Evolutionary conservation across 306 rosid genomes (phyloP).

Genomic region (Gillenia trifoliata): DNA sequence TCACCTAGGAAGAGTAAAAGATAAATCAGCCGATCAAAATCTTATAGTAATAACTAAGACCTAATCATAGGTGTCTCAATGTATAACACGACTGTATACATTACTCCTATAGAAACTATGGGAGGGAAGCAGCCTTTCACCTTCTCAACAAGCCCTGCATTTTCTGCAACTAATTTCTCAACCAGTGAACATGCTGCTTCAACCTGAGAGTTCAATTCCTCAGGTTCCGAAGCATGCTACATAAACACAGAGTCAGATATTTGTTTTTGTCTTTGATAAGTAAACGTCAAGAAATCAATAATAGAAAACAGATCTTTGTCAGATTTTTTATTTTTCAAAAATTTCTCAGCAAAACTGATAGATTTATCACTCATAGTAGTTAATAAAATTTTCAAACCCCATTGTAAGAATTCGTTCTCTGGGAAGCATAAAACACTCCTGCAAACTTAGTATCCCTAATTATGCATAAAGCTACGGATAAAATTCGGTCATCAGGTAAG

Average conservation of each 20-base stretch:
- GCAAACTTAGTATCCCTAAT: not conserved
- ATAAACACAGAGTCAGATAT: not conserved
- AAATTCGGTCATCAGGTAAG: not conserved
- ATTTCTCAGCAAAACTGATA: not conserved
- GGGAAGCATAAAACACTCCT: not conserved
- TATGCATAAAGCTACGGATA: not conserved
- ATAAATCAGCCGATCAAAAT: not conserved
- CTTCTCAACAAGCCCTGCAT: conserved; percentile 91
- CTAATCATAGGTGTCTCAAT: not conserved
- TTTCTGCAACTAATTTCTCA: conserved; percentile 67
- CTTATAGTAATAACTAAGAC: not conserved
- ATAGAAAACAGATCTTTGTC: not conserved
- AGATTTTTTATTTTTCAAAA: not conserved
- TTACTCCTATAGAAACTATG: not conserved
- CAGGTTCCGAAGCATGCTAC: conserved; percentile 39
- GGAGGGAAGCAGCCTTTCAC: conserved; percentile 23
- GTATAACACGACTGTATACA: not conserved
- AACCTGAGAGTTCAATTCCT: conserved; percentile 62
- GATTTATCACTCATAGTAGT: not conserved
- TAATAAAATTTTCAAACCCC: not conserved
- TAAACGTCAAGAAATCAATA: not conserved
- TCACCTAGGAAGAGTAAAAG: conserved; percentile 41
- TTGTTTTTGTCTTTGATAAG: not conserved
- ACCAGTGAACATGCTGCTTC: conserved; percentile 60
- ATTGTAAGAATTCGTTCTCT: not conserved